Conservation (phyloP, 2,329 filamentous ascomycete species). For the Samsoniella hepiali region DNA sequence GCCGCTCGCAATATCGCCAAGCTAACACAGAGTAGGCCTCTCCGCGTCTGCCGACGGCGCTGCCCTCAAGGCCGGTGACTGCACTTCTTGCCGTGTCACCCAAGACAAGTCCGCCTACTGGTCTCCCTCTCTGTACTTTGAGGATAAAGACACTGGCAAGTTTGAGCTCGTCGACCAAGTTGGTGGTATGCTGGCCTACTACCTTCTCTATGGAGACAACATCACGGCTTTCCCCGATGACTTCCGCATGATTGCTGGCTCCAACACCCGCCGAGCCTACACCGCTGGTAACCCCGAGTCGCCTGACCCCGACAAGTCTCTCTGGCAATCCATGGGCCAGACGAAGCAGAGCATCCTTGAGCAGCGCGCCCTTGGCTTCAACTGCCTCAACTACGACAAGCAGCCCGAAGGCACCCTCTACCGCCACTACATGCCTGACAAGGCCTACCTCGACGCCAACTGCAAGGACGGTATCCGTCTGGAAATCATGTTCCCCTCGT, state of each 20-base stretch:
- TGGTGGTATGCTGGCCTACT: slow-evolving; percentile 89
- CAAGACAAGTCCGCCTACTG: slow-evolving; percentile 89
- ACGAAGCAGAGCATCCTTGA: slow-evolving; percentile 64
- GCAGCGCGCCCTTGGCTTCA: slow-evolving; percentile 88
- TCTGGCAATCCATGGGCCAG: slow-evolving; percentile 62
- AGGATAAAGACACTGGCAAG: slow-evolving; percentile 59
- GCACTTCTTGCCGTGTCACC: slow-evolving; percentile 76
- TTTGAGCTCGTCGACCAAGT: slow-evolving; percentile 68
- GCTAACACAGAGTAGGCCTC: slow-evolving; percentile 53
- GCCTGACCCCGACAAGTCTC: slow-evolving; percentile 63
- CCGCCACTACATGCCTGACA: slow-evolving; percentile 78
- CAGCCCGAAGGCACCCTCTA: slow-evolving; percentile 69
- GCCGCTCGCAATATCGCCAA: background rate
- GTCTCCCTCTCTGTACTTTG: slow-evolving; percentile 76
- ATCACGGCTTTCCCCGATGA: slow-evolving; percentile 71
- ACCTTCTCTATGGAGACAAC: slow-evolving; percentile 66
- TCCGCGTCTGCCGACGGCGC: slow-evolving; percentile 53
- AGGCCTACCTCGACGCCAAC: slow-evolving; percentile 73
- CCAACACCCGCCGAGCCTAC: slow-evolving; percentile 65
- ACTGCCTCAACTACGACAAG: slow-evolving; percentile 79
- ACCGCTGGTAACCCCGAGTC: slow-evolving; percentile 63
- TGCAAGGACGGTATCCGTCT: slow-evolving; percentile 79
- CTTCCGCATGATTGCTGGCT: slow-evolving; percentile 81
- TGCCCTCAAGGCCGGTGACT: slow-evolving; percentile 59
- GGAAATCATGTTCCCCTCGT: slow-evolving; percentile 85